Conservation (phyloP, 805 yeast genomes). For the Nakazawaea populi region DNA sequence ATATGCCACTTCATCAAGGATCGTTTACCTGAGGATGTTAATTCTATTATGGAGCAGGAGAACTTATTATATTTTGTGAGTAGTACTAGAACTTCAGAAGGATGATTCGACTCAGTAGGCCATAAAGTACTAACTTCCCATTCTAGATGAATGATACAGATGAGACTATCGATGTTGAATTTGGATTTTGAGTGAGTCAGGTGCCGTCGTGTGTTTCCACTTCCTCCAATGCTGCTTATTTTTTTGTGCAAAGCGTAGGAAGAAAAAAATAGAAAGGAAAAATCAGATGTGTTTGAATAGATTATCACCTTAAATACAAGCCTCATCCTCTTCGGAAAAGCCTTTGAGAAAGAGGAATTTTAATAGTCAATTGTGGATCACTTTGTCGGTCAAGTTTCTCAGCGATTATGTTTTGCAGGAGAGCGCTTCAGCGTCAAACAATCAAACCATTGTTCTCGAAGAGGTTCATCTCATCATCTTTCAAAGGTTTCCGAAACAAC, state of each 20-base stretch:
- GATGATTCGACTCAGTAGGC: background rate
- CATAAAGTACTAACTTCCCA: background rate
- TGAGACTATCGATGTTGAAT: background rate
- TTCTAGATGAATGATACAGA: background rate
- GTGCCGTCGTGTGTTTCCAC: background rate
- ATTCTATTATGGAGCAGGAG: background rate
- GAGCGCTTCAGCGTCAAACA: background rate
- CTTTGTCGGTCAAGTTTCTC: too few relatives aligned
- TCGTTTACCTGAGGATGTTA: background rate
- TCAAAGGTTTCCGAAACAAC: background rate
- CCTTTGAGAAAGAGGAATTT: too few relatives aligned
- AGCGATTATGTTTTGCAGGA: background rate
- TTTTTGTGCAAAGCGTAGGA: background rate
- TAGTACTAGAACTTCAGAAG: background rate
- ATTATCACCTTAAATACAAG: too few relatives aligned
- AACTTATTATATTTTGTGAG: constrained; percentile 7
- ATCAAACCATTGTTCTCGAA: background rate
- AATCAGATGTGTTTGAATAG: background rate
- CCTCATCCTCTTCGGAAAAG: too few relatives aligned
- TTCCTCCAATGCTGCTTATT: background rate
- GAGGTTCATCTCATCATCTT: background rate
- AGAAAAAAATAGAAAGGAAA: too few relatives aligned
- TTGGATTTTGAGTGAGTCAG: background rate
- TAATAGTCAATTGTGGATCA: too few relatives aligned
- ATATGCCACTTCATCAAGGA: constrained; percentile 3